Evolutionary conservation across 495 filamentous ascomycete genomes (phyloP).

Genomic region (Hypoxylon fragiforme): DNA sequence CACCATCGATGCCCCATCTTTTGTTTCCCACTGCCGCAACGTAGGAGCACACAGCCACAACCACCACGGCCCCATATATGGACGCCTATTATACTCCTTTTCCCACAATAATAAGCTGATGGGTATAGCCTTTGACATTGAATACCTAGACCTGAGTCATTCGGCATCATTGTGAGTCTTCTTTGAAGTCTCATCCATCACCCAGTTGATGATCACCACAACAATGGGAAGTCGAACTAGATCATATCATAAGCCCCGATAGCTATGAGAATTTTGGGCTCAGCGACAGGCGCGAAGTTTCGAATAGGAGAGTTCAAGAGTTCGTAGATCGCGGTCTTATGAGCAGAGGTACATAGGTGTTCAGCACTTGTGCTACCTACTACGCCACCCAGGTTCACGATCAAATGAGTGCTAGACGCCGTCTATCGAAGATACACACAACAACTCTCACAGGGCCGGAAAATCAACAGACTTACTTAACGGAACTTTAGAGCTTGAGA

Average conservation of each 20-base stretch:
- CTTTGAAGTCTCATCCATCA: too few species aligned
- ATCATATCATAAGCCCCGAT: constrained; percentile 7
- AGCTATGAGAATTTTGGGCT: constrained; percentile 11
- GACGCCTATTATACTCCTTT: too few species aligned
- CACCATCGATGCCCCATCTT: too few species aligned
- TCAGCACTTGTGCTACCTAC: background rate
- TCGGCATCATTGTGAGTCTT: too few species aligned
- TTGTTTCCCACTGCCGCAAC: too few species aligned
- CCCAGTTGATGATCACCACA: background rate
- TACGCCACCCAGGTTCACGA: too few species aligned
- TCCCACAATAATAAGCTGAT: too few species aligned
- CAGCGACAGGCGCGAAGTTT: background rate
- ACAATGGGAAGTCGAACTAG: background rate
- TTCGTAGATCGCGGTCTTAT: constrained; percentile 11
- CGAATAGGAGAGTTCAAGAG: constrained; percentile 6
- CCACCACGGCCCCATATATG: too few species aligned
- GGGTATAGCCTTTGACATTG: too few species aligned
- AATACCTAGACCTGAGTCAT: too few species aligned
- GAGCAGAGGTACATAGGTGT: constrained; percentile 1
- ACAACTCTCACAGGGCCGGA: background rate
- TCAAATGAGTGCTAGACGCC: background rate
- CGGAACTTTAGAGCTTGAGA: background rate
- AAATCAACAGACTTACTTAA: background rate
- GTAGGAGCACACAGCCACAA: too few species aligned
- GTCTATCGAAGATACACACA: constrained; percentile 12